Evolutionary conservation across 2,329 filamentous ascomycete species (phyloP).

Genomic region (Penicillium sumatraense): DNA sequence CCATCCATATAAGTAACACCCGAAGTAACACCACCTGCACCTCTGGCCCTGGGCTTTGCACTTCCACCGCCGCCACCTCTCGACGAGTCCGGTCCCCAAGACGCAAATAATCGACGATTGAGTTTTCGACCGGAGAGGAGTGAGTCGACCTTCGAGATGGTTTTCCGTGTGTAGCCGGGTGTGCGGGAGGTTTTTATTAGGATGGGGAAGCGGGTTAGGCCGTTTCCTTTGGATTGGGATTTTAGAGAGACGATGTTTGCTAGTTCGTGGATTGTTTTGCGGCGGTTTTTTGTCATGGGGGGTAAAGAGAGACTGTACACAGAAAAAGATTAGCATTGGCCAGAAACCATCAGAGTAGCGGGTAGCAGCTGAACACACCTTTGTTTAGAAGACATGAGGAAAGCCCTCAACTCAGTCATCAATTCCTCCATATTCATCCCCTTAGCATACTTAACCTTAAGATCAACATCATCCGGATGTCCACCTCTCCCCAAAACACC

Average conservation of each 20-base stretch:
- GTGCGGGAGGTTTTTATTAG: conserved; percentile 77
- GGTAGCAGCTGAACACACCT: conserved; percentile 56
- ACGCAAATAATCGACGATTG: conserved; percentile 30
- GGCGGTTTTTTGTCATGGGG: conserved; percentile 78
- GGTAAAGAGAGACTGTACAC: conserved; percentile 69
- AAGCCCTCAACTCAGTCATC: conserved; percentile 71
- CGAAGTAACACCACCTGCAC: conserved; percentile 33
- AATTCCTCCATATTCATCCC: conserved; percentile 75
- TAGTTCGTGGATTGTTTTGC: conserved; percentile 79
- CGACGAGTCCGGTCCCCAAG: conserved; percentile 25
- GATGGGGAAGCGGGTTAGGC: conserved; percentile 73
- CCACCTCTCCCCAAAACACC: conserved; percentile 68
- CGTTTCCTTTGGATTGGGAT: conserved; percentile 80
- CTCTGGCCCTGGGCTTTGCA: conserved; percentile 39
- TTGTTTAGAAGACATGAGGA: conserved; percentile 67
- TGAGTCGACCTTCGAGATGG: conserved; percentile 52
- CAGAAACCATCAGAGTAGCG: not conserved
- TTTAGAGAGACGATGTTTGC: conserved; percentile 76
- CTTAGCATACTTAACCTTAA: conserved; percentile 72
- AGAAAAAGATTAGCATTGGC: conserved; percentile 9
- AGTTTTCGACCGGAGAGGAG: conserved; percentile 41
- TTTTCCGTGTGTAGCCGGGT: conserved; percentile 60
- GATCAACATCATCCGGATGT: conserved; percentile 59
- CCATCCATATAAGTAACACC: conserved; percentile 74
- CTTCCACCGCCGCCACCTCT: conserved; percentile 10